These are phyloP conservation scores for Colletotrichum spaethianum DNA, from an alignment of 2,329 filamentous ascomycete species.

Conservation along the genomic window DNA sequence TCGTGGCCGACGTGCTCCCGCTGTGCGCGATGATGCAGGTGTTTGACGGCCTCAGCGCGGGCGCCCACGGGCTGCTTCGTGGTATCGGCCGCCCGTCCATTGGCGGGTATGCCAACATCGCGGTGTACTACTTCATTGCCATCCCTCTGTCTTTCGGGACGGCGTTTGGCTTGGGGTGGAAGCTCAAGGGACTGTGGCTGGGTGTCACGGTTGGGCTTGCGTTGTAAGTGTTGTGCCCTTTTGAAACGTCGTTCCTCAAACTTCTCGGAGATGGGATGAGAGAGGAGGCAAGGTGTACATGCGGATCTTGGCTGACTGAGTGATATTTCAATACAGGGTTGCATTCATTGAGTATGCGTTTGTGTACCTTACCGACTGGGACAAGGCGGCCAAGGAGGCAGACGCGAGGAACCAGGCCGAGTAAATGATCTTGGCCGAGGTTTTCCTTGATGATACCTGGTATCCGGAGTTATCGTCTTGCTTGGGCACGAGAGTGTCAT, in stretches of 20 bases:
- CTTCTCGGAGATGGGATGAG: conserved; percentile 1
- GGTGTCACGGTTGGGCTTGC: conserved; percentile 81
- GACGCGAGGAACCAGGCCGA: conserved; percentile 60
- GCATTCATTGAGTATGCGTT: conserved; percentile 68
- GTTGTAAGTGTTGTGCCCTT: conserved; percentile 60
- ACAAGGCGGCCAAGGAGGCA: conserved; percentile 67
- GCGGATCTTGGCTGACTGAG: conserved; percentile 34
- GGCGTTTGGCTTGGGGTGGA: conserved; percentile 84
- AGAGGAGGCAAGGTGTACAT: not conserved
- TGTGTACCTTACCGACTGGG: conserved; percentile 67
- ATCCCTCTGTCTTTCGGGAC: conserved; percentile 86
- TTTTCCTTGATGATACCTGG: not conserved
- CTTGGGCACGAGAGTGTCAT: not conserved
- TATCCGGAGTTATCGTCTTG: not conserved
- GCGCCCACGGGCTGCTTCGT: conserved; percentile 87
- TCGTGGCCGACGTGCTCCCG: conserved; percentile 80
- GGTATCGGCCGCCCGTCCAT: conserved; percentile 91
- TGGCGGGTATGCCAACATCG: conserved; percentile 89
- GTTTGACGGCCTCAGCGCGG: conserved; percentile 85
- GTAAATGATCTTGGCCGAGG: conserved; percentile 55
- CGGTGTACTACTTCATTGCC: conserved; percentile 88
- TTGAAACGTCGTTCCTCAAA: not conserved
- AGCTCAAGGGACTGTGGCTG: conserved; percentile 84
- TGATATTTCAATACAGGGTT: conserved; percentile 56
- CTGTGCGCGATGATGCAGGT: conserved; percentile 91